phyloP scores from a whole-genome alignment of 1,139 yeast genomes.

The Blastobotrys aristatus region DNA sequence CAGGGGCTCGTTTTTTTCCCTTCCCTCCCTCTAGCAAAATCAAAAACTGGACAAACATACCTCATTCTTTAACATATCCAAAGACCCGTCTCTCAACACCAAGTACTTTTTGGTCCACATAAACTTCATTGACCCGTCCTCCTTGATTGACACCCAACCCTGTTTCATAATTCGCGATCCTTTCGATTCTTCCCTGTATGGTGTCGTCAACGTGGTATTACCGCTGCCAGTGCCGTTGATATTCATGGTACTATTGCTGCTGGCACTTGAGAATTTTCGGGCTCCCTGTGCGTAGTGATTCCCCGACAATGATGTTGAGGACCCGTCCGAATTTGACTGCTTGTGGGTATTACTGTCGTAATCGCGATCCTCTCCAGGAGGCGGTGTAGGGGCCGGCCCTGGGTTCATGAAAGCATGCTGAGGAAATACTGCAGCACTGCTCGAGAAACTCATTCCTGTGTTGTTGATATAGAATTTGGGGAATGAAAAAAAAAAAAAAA shows the following conservation, averaged over 20 bases:
- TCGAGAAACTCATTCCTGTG: constrained; percentile 26
- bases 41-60: constrained; percentile 27
- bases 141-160: constrained; percentile 92
- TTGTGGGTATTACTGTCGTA: constrained; percentile 14
- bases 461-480: background rate
- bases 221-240: background rate
- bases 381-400: constrained; percentile 40
- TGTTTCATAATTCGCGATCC: constrained; percentile 28
- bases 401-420: constrained; percentile 37
- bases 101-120: constrained; percentile 89
- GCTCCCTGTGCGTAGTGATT: background rate
- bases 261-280: constrained; percentile 8
- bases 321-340: constrained; percentile 18
- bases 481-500: background rate
- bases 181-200: constrained; percentile 15
- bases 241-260: background rate
- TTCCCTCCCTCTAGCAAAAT: too few relatives aligned
- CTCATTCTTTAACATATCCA: constrained; percentile 73
- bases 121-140: constrained; percentile 72
- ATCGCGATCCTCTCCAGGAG: background rate
- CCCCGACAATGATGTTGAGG: constrained; percentile 9
- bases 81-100: constrained; percentile 66
- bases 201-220: constrained; percentile 10
- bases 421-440: constrained; percentile 29
- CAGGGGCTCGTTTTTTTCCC: too few relatives aligned